phyloP scores from a whole-genome alignment of 768 basidiomycete genomes.

The Tulasnella sp. region DNA sequence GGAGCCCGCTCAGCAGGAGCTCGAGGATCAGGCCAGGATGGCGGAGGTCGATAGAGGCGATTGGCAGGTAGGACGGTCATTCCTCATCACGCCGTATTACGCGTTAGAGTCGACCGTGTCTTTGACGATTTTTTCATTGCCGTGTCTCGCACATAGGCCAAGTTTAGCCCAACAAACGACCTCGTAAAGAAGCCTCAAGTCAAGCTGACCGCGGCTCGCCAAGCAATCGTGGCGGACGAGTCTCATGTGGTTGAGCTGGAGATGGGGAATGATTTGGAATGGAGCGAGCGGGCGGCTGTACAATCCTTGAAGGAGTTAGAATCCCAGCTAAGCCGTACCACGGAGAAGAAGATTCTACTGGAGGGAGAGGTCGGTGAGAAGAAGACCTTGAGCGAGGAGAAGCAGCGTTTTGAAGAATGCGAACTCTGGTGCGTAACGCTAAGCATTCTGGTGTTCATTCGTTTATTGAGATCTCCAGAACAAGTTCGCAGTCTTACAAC shows the following conservation, averaged over 20 bases:
- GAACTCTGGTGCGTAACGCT: slow-evolving; percentile 39
- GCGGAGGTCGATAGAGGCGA: slow-evolving; percentile 34
- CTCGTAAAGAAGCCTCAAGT: slow-evolving; percentile 42
- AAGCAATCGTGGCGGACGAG: slow-evolving; percentile 26
- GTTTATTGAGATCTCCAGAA: slow-evolving; percentile 2
- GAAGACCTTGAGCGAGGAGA: slow-evolving; percentile 42
- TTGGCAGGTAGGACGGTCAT: slow-evolving; percentile 37
- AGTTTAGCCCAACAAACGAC: slow-evolving; percentile 37
- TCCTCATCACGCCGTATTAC: background rate
- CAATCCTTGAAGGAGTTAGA: slow-evolving; percentile 36
- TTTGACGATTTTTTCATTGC: background rate
- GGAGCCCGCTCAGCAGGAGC: slow-evolving; percentile 34
- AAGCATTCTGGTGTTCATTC: background rate
- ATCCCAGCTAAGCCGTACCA: slow-evolving; percentile 41
- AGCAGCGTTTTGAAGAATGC: slow-evolving; percentile 45
- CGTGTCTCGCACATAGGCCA: background rate
- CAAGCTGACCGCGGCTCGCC: slow-evolving; percentile 36
- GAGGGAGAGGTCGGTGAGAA: slow-evolving; percentile 46
- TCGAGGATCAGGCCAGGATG: slow-evolving; percentile 26
- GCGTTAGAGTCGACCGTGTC: background rate
- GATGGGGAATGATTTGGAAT: slow-evolving; percentile 47
- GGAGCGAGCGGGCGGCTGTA: slow-evolving; percentile 40
- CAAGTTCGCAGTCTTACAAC: slow-evolving; percentile 3
- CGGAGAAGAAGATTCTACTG: slow-evolving; percentile 46
- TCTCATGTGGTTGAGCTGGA: slow-evolving; percentile 38